Percentiles rank a stretch among this genome's conserved stretches.
Conservation (phyloP, 2,329 filamentous ascomycete species). For the Verticillium tricorpus region DNA sequence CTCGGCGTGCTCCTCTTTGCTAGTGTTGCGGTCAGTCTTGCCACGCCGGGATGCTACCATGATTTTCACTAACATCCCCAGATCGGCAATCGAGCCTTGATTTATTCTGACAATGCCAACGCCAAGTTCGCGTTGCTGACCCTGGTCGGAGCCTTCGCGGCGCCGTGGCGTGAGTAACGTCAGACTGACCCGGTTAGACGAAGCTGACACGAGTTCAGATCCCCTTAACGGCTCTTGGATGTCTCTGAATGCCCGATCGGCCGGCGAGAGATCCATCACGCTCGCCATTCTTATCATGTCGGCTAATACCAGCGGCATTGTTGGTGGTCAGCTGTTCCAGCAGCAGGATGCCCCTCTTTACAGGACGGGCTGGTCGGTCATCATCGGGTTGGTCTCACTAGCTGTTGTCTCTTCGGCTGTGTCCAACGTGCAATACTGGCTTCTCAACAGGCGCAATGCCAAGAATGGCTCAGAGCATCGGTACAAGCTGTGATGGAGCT, state of each 20-base stretch:
- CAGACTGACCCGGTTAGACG: background rate
- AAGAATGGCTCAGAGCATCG: background rate
- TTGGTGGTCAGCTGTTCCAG: constrained; percentile 23
- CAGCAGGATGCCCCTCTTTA: constrained; percentile 20
- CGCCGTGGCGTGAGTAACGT: constrained; percentile 21
- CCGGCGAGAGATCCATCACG: constrained; percentile 23
- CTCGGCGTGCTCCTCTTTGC: constrained; percentile 21
- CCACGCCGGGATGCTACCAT: background rate
- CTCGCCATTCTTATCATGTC: constrained; percentile 26
- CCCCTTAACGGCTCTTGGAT: constrained; percentile 24
- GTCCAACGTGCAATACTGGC: constrained; percentile 4
- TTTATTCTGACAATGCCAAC: constrained; percentile 17
- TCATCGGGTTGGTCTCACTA: constrained; percentile 12
- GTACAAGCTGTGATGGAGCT: background rate
- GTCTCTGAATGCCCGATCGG: constrained; percentile 18
- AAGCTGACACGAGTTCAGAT: constrained; percentile 5
- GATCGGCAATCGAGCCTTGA: constrained; percentile 22
- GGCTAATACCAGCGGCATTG: constrained; percentile 20
- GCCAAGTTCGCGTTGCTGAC: constrained; percentile 21
- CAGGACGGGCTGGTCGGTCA: constrained; percentile 19
- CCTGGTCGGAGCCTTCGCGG: constrained; percentile 16
- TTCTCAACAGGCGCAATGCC: background rate
- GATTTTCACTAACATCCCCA: constrained; percentile 5
- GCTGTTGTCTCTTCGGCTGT: background rate
- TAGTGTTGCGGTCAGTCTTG: constrained; percentile 13